phyloP scores from a whole-genome alignment of 2,329 filamentous ascomycete species.

The Colletotrichum sp. region DNA sequence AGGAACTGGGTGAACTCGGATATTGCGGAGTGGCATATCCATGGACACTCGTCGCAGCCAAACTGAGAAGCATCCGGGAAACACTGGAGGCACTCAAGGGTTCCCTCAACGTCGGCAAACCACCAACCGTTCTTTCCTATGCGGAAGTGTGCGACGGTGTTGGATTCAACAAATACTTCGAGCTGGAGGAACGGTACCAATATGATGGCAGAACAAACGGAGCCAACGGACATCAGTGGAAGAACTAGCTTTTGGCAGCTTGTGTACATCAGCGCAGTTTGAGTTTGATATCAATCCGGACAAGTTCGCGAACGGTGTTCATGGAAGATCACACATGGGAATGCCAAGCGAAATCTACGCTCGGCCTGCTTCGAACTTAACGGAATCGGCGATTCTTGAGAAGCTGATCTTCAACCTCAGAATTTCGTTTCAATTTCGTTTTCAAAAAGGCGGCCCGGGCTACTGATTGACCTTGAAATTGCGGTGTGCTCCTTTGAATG shows the following conservation, averaged over 20 bases:
- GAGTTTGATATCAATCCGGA: neutral
- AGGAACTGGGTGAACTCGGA: slow-evolving; percentile 39
- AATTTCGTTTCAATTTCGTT: neutral
- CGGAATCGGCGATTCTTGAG: neutral
- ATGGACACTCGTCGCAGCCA: slow-evolving; percentile 48
- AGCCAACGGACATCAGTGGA: slow-evolving; percentile 15
- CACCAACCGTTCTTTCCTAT: slow-evolving; percentile 47
- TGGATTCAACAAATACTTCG: slow-evolving; percentile 47
- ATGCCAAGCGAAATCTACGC: neutral
- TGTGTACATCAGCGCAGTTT: neutral
- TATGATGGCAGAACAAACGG: slow-evolving; percentile 5
- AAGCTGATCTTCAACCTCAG: neutral
- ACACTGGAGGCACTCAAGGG: slow-evolving; percentile 43
- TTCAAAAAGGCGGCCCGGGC: neutral
- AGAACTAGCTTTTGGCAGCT: neutral
- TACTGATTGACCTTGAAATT: neutral
- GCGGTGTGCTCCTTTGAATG: neutral
- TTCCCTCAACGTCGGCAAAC: slow-evolving; percentile 44
- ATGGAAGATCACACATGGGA: neutral
- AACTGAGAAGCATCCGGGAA: slow-evolving; percentile 43
- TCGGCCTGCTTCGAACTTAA: neutral
- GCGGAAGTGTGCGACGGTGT: slow-evolving; percentile 49
- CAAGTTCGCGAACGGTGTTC: neutral
- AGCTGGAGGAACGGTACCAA: slow-evolving; percentile 10
- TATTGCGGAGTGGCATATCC: slow-evolving; percentile 48